A percentile compares a stretch with the other conserved stretches of the same genome.
phyloP scores from a whole-genome alignment of 345 rosid genomes.

The Sisymbrium irio region DNA sequence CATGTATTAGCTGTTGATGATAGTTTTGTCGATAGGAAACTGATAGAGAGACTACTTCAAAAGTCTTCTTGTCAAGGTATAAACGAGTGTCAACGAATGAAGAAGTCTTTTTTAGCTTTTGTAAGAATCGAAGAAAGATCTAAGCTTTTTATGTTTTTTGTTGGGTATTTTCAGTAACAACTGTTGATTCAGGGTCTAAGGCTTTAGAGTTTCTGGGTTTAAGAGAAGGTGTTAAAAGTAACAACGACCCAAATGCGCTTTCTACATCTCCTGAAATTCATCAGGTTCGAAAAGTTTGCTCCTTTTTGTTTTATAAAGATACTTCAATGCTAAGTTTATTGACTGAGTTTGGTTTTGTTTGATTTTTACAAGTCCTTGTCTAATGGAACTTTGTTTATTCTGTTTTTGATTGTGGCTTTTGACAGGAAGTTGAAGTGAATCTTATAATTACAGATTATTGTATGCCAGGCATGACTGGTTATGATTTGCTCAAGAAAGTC shows the following conservation, averaged over 20 bases:
- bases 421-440: conserved; percentile 61
- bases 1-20: conserved; percentile 98
- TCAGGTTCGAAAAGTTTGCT: conserved; percentile 18
- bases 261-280: conserved; percentile 36
- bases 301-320: neutral
- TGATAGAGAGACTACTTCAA: conserved; percentile 85
- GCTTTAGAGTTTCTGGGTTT: conserved; percentile 84
- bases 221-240: conserved; percentile 15
- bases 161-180: conserved; percentile 69
- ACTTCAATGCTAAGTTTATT: neutral
- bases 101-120: neutral
- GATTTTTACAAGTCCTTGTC: neutral
- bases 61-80: conserved; percentile 90
- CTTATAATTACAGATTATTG: conserved; percentile 83
- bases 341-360: neutral
- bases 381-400: neutral
- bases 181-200: conserved; percentile 84
- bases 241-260: conserved; percentile 11
- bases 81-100: neutral
- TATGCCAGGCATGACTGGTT: conserved; percentile 92
- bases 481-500: conserved; percentile 74
- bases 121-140: conserved; percentile 4
- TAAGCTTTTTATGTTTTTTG: conserved; percentile 1
- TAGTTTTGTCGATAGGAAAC: conserved; percentile 71
- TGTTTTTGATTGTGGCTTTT: conserved; percentile 3